Conservation (phyloP, 2,329 filamentous ascomycete species). For the Fusarium longipes region DNA sequence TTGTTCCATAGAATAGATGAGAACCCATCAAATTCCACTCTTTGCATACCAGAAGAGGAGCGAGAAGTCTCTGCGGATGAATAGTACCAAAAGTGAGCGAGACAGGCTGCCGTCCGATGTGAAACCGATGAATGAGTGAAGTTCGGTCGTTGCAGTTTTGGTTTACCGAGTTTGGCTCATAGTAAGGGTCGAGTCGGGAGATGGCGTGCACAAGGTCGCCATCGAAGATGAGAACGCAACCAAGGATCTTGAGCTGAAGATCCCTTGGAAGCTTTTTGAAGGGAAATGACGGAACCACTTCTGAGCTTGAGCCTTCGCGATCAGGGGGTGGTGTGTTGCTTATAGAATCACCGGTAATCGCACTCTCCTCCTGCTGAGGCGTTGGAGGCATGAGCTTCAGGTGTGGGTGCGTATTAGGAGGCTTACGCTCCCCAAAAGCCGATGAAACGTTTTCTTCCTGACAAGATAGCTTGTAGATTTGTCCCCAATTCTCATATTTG, state of each 20-base stretch:
- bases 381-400: constrained; percentile 18
- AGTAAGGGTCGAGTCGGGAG: constrained; percentile 56
- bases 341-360: not conserved
- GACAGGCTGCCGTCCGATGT: constrained; percentile 49
- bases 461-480: constrained; percentile 30
- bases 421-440: not conserved
- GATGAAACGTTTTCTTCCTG: constrained; percentile 39
- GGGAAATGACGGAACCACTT: constrained; percentile 35
- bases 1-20: constrained; percentile 61
- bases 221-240: constrained; percentile 51
- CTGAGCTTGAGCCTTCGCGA: no score
- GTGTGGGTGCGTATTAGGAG: constrained; percentile 24
- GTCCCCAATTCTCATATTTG: not conserved
- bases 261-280: constrained; percentile 49
- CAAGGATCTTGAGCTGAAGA: constrained; percentile 53
- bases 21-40: constrained; percentile 55
- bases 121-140: constrained; percentile 54
- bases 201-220: constrained; percentile 55
- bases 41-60: constrained; percentile 54
- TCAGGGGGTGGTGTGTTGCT: not conserved
- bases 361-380: not conserved
- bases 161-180: constrained; percentile 38
- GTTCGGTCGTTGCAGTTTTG: not conserved
- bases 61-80: constrained; percentile 53
- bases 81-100: constrained; percentile 48